Evolutionary conservation across 805 yeast species (phyloP).

Genomic region (Lipomyces sp.): DNA sequence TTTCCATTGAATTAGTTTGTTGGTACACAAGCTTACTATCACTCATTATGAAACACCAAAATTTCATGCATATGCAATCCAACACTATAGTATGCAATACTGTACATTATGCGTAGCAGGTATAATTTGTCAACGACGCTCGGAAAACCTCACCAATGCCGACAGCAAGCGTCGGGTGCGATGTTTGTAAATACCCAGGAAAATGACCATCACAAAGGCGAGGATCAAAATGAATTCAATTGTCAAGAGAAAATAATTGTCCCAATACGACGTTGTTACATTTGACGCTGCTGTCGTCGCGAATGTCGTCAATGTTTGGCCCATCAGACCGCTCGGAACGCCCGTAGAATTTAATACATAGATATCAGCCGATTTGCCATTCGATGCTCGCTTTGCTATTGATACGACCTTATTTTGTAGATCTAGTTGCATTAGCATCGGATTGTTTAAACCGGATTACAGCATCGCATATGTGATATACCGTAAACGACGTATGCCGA

Average conservation of each 20-base stretch:
- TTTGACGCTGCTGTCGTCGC: background rate
- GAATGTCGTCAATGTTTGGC: background rate
- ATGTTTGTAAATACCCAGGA: background rate
- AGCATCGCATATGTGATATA: background rate
- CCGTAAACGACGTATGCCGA: constrained; percentile 31
- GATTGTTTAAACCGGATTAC: background rate
- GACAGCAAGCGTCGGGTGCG: background rate
- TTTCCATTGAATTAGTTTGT: background rate
- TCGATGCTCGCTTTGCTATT: constrained; percentile 2
- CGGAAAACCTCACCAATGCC: background rate
- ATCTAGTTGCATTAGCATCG: background rate
- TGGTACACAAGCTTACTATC: background rate
- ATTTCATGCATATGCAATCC: background rate
- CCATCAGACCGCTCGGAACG: background rate
- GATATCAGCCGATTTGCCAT: background rate
- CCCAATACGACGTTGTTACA: background rate
- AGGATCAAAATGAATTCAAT: background rate
- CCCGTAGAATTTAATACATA: background rate
- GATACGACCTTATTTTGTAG: background rate
- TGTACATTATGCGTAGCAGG: too few species aligned
- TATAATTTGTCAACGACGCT: background rate
- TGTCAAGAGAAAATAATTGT: background rate
- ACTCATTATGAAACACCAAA: background rate
- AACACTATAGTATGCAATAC: background rate
- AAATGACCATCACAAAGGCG: background rate